Evolutionary conservation across 2,329 filamentous ascomycete genomes (phyloP).

Genomic region (Neoascochyta sp.): DNA sequence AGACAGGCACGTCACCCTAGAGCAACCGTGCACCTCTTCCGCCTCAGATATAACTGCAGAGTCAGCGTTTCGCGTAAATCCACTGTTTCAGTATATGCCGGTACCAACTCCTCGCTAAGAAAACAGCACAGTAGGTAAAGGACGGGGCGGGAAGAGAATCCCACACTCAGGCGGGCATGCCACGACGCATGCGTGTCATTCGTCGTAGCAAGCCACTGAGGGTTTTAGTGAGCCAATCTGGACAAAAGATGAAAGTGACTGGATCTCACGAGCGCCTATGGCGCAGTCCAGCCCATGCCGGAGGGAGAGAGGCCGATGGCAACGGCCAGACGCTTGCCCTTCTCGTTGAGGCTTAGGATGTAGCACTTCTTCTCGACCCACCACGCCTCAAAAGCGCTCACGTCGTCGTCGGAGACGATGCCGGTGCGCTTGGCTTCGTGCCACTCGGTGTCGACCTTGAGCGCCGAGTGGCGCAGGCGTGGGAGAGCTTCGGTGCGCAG

Average conservation of each 20-base stretch:
- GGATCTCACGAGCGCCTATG: slow-evolving; percentile 32
- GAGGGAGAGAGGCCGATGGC: slow-evolving; percentile 22
- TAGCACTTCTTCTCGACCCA: slow-evolving; percentile 36
- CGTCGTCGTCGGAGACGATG: slow-evolving; percentile 14
- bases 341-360: slow-evolving; percentile 32
- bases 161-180: too few species aligned
- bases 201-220: slow-evolving; percentile 1
- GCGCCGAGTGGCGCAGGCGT: slow-evolving; percentile 42
- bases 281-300: slow-evolving; percentile 36
- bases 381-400: slow-evolving; percentile 40
- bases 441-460: slow-evolving; percentile 36
- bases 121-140: slow-evolving; percentile 7
- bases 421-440: slow-evolving; percentile 26
- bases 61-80: slow-evolving; percentile 15
- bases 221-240: slow-evolving; percentile 8
- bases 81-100: slow-evolving; percentile 13
- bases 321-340: slow-evolving; percentile 24
- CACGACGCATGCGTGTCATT: slow-evolving; percentile 1
- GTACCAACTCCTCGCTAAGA: slow-evolving; percentile 24
- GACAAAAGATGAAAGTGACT: too few species aligned
- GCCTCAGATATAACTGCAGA: too few species aligned
- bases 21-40: too few species aligned
- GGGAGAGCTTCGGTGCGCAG: slow-evolving; percentile 41
- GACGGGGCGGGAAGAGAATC: slow-evolving; percentile 4
- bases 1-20: too few species aligned